Evolutionary conservation across 2,329 filamentous ascomycete genomes (phyloP), one percentile per base, ranked within the genome.

Genomic region (Lachnellula subtilissima): DNA sequence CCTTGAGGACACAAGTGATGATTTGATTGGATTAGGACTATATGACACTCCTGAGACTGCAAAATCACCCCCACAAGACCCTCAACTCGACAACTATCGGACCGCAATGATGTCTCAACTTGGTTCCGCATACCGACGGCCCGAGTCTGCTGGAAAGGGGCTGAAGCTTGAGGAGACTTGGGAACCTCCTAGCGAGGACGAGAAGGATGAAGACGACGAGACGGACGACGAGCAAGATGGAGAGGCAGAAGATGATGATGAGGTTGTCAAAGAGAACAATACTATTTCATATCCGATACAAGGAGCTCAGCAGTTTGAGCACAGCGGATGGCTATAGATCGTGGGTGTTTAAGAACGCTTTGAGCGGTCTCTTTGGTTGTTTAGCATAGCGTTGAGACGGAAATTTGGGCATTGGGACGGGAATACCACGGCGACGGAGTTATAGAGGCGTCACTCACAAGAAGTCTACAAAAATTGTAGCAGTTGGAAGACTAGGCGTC

Each of bases 101-200:
- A 77, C 77, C 4, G 53, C 64, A 5, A 80, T 79, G 25, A 76
- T 82, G 55, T 78, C 76, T 37, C 77, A 78, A 25, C 70, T 88
- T 17, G 79, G 80, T 23, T 73, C 80, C 7, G 70, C 75, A 1
- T 78, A 76, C 62, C 72, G 75, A 43, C 67, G 68, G 6, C 62
- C 71, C 0, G 77, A 79, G 60, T 74, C 79, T 3, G 77, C 75
- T 17, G 88, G 88, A 55, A 89, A 90, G 70, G 88, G 89, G 0
- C 74, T 93, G 63, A 93, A 91, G 69, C 75, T 94, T 3, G 89
- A 93, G 71, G 88, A 92, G 69, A 88, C 88, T 0, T 93, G 80
- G 88, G 86, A 83, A 70, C 88, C 79, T 17, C 86, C 85, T 0
- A 78, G 77, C 9, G 73, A 75, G 2, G 75, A 80, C 25, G 81